Conservation (phyloP, 257 asterid species). For the Solanum arcanum region DNA sequence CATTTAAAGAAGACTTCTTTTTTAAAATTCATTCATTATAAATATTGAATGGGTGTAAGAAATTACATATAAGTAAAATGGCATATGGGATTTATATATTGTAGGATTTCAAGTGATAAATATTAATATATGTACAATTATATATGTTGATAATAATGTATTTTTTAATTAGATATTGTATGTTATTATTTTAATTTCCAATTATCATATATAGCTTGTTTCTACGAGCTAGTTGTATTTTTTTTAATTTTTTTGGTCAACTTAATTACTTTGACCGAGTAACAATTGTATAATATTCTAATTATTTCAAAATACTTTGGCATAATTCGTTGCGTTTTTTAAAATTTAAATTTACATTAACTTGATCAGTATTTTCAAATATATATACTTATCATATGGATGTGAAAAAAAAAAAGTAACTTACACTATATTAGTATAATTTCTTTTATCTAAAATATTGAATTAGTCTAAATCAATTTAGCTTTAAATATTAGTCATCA, state of each 20-base stretch:
- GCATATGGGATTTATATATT: background rate
- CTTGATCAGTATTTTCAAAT: background rate
- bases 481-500: background rate
- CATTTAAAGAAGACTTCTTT: background rate
- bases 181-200: background rate
- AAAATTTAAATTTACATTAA: background rate
- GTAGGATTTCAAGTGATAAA: background rate
- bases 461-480: background rate
- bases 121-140: background rate
- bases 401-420: background rate
- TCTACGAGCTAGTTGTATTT: background rate
- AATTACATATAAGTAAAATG: background rate
- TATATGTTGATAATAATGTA: background rate
- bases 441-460: background rate
- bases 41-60: background rate
- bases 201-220: background rate
- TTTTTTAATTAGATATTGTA: background rate
- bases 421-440: background rate
- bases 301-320: background rate
- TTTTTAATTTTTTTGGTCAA: background rate
- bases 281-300: background rate
- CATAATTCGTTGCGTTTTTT: rapidly evolving
- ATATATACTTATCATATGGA: background rate
- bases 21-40: background rate
- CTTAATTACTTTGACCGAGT: background rate